Base-by-base conservation (phyloP, 2,329 filamentous ascomycete genomes). In the Pestalotiopsis fici region DNA sequence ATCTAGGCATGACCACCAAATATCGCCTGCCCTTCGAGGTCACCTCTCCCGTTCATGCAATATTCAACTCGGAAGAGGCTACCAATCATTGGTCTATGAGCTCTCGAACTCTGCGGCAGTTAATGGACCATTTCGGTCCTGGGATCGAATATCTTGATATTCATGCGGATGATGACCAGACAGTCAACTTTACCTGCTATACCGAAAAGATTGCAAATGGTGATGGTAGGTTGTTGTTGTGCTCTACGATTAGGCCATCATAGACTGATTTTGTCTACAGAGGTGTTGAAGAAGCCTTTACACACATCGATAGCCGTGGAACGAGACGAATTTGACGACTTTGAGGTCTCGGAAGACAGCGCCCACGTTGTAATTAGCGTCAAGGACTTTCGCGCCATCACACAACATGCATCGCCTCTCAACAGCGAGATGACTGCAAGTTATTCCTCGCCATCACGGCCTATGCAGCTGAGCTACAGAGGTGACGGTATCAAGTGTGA, bases 111-210 rank as follows among this genome's bases (percentile, higher is more conserved):
- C 79, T 95, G 64, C 88, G 91, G 69, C 91, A 94, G 73, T 87
- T 94, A 69, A 90, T 93, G 79, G 93, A 95, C 68, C 92, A 94
- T 74, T 95, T 95, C 74, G 91, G 92, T 0, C 91, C 91, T 1
- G 92, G 91, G 4, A 93, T 93, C 37, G 93, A 95, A 77, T 91
- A 94, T 71, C 85, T 95, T 2, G 93, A 95, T 72, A 91, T 95
- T 70, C 91, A 92, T 74, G 89, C 90, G 0, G 89, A 93, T 68
- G 89, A 90, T 13, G 89, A 92, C 65, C 87, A 91, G 59, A 90
- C 88, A 37, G 87, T 92, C 18, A 92, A 93, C 67, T 93, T 95
- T 73, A 93, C 92, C 28, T 94, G 92, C 75, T 95, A 93, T 74
- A 94, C 92, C 0, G 93, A 95, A 77, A 95, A 93, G 80, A 88